Evolutionary conservation across 306 rosid genomes (phyloP), one percentile per base, ranked within the genome.

Genomic region (Cyclanthera cordifolia): DNA sequence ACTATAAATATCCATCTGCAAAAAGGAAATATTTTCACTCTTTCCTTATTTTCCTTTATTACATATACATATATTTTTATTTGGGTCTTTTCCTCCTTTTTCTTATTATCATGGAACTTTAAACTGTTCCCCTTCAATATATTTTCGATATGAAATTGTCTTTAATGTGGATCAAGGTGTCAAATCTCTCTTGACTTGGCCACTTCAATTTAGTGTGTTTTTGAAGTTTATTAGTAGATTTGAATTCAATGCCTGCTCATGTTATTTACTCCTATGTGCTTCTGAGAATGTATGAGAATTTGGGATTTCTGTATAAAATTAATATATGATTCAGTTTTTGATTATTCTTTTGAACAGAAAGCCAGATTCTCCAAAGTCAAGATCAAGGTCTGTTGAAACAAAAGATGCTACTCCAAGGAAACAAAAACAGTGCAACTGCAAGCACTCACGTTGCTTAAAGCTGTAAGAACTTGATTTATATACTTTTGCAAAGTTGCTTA

Each of bases 351-450:
- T 78, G 27, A 78, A 25, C 88, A 93, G 99, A 85, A 93, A 87
- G 82, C 91, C 90, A 48, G 99, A 90, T 46, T 93, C 96, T 73
- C 96, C 96, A 21, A 86, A 84, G 79, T 80, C 98, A 67, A 86
- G 85, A 82, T 76, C 96, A 72, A 86, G 86, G 77, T 77, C 87
- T 46, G 76, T 84, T 77, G 96, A 90, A 25, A 77, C 76, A 53
- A 90, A 93, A 74, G 96, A 87, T 19, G 78, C 81, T 55, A 93
- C 99, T 72, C 99, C 96, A 46, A 93, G 86, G 88, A 93, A 88
- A 85, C 95, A 90, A 77, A 90, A 90, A 65, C 99, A 93, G 88
- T 93, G 99, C 79, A 93, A 90, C 74, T 90, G 96, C 75, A 93
- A 88, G 82, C 93, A 93, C 77, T 93, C 98, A 45, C 89, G 85